Conservation (phyloP, 2,329 filamentous ascomycete species). For the Zopfia rhizophila region DNA sequence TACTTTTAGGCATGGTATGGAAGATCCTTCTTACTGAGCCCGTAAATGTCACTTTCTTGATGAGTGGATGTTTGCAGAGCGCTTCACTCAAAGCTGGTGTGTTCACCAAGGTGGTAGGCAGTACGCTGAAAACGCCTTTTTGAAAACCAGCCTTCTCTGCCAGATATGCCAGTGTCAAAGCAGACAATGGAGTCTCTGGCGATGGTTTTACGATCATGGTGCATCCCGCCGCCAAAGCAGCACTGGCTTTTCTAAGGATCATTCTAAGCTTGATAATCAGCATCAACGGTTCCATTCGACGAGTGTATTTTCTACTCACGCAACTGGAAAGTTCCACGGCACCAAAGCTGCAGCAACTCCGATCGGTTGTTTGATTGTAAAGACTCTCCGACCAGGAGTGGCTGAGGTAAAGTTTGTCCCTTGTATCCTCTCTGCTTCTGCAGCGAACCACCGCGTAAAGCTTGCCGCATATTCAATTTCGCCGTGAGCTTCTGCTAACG, state of each 20-base stretch:
- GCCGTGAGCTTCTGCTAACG: slow-evolving; percentile 56
- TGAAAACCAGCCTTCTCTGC: slow-evolving; percentile 51
- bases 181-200: slow-evolving; percentile 32
- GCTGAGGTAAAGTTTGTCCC: slow-evolving; percentile 67
- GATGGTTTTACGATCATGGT: slow-evolving; percentile 66
- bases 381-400: slow-evolving; percentile 67
- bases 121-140: slow-evolving; percentile 65
- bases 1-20: too few species aligned
- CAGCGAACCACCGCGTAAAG: slow-evolving; percentile 63
- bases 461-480: slow-evolving; percentile 60
- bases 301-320: too few species aligned
- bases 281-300: too few species aligned
- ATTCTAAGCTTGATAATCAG: too few species aligned
- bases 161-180: slow-evolving; percentile 30
- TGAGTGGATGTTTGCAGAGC: slow-evolving; percentile 63
- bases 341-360: slow-evolving; percentile 72
- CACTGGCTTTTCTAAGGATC: slow-evolving; percentile 71
- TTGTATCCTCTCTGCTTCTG: slow-evolving; percentile 65
- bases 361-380: slow-evolving; percentile 76
- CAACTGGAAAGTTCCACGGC: slow-evolving; percentile 75
- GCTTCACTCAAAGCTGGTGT: slow-evolving; percentile 60
- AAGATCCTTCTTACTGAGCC: too few species aligned
- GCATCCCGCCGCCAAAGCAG: slow-evolving; percentile 73
- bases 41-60: slow-evolving; percentile 69
- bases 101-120: slow-evolving; percentile 63